Percentiles rank a stretch among this genome's conserved stretches.
Conservation (phyloP, 306 rosid species). For the Rosa persica region DNA sequence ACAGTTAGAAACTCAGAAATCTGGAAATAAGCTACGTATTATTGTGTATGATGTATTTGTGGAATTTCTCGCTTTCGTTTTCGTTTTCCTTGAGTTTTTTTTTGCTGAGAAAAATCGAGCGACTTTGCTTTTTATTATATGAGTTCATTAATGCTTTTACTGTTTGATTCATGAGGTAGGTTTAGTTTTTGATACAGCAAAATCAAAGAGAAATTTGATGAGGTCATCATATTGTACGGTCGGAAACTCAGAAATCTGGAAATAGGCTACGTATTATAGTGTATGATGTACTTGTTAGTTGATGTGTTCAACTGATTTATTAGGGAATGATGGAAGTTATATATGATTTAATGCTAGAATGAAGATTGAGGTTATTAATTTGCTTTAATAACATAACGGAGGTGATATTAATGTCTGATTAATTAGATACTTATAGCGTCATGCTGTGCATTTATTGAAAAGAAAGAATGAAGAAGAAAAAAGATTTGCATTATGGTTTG, state of each 20-base stretch:
- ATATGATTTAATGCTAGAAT: neutral
- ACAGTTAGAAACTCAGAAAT: neutral
- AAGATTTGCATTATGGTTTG: neutral
- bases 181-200: neutral
- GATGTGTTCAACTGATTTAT: neutral
- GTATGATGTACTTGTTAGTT: neutral
- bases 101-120: neutral
- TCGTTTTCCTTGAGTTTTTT: neutral
- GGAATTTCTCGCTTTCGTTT: too few species aligned
- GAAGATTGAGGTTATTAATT: neutral
- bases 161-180: conserved; percentile 16
- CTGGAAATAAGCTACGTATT: neutral
- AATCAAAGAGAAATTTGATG: neutral
- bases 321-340: neutral
- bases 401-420: neutral
- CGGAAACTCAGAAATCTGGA: conserved; percentile 6
- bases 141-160: neutral
- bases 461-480: neutral
- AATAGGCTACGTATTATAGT: neutral
- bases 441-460: neutral
- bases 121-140: neutral
- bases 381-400: neutral
- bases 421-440: neutral
- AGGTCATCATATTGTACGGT: neutral
- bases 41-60: neutral